Evolutionary conservation across 192 early-diverging fungal genomes (phyloP), one percentile per base, ranked within the genome.

Genomic region (Coemansia sp.): DNA sequence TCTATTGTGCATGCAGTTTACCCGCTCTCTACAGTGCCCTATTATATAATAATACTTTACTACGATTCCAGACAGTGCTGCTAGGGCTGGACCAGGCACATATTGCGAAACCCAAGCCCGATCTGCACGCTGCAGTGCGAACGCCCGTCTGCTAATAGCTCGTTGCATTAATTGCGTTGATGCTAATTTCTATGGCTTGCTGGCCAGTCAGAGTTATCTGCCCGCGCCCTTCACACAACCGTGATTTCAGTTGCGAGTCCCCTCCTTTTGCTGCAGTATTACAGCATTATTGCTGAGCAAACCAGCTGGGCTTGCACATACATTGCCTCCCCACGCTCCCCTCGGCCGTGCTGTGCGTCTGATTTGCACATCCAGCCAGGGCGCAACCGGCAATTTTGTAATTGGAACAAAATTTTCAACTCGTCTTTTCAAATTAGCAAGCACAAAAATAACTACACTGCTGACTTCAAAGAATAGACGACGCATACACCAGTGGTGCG

Each of bases 111-210:
- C 5, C 38, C 38, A 17, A 39, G 19, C 15, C 14, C 19, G 15
- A 39, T 17, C 15, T 17, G 8, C 15, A 39, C n/a, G n/a, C n/a
- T 39, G 38, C 38, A 39, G 15, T 17, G n/a, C 38, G 19, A 17
- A 17, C n/a, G 38, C 17, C 17, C 8, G 38, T 15, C 25, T 45
- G 26, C 26, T 45, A 26, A 45, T 45, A 27, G 12, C 43, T 10
- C 12, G 11, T 26, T 26, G 43, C 43, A 45, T 45, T 45, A 45
- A 45, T 45, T 45, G 26, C 38, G 8, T 39, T 35, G 14, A 39
- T n/a, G n/a, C n/a, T n/a, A n/a, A n/a, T n/a, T n/a, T n/a, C n/a
- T n/a, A n/a, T n/a, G n/a, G n/a, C n/a, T n/a, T n/a, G n/a, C n/a
- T n/a, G n/a, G n/a, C n/a, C n/a, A n/a, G n/a, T n/a, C n/a, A n/a